Evolutionary conservation across 148 eudicot genomes (phyloP), one percentile per base, ranked within the genome.

Genomic region (Selenicereus undatus): DNA sequence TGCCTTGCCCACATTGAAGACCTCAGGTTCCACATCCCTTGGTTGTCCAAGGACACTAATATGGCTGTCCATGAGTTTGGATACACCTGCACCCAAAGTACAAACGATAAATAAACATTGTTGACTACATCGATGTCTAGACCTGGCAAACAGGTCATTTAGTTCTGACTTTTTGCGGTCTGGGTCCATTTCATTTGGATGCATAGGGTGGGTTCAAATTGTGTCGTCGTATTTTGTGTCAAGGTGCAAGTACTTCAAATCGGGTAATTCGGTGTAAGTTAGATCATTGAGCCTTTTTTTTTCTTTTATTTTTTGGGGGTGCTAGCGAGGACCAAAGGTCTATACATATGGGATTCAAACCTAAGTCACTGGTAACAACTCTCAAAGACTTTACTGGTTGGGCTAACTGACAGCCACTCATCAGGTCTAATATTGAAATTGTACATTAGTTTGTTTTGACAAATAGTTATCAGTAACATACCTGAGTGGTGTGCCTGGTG

Each of bases 1-100:
- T 86, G 90, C 52, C 92, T 83, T 27, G 75, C 79, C 93, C 94
- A 91, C 76, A 87, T 81, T 68, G 91, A 81, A 54, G 92, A 90
- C 81, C 94, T 88, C 80, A 90, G 13, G 71, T 91, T 90, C 94
- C 94, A 91, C 92, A 91, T 91, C 26, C 94, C 94, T 76, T 91
- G 90, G 87, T 91, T 91, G 86, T 91, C 94, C 81, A 91, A 73
- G 0, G 94, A 90, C 22, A 89, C 89, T 32, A 84, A 83, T 78
- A 91, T 87, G 3, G 91, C 88, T 5, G 90, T 90, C 94, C 94
- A 91, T 17, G 90, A 85, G 21, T 85, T 85, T 0, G 92, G 94
- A 80, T 91, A 91, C 14, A 91, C 94, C 94, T 91, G 86, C 29
- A 51, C 3, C 14, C 30, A 26, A 26, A 56, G 18, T 20, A 56